Evolutionary conservation across 352 stramenopile species (phyloP).

Genomic region (Phytophthora podocarpi): DNA sequence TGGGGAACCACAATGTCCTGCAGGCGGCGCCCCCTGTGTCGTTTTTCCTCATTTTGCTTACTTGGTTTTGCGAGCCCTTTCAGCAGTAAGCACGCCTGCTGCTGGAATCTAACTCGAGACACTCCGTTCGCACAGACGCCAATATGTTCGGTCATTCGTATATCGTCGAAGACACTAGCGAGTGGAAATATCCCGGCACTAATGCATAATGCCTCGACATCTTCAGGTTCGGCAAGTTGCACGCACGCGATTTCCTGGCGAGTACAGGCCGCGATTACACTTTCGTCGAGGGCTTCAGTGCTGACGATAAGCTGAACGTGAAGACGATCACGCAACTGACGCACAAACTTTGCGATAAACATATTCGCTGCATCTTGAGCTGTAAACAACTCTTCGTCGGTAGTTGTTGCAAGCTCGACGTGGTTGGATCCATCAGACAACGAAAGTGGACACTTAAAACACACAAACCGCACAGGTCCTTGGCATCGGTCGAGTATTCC

Average conservation of each 20-base stretch:
- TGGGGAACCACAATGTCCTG: slow-evolving; percentile 45
- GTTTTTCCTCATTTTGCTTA: background rate
- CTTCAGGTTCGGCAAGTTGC: slow-evolving; percentile 57
- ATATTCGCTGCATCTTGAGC: slow-evolving; percentile 21
- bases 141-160: slow-evolving; percentile 37
- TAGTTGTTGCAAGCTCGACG: slow-evolving; percentile 32
- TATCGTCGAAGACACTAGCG: slow-evolving; percentile 57
- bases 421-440: slow-evolving; percentile 41
- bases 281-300: slow-evolving; percentile 48
- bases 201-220: slow-evolving; percentile 51
- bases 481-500: slow-evolving; percentile 19
- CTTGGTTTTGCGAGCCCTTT: slow-evolving; percentile 24
- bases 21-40: background rate
- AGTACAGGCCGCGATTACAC: slow-evolving; percentile 49
- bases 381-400: slow-evolving; percentile 34
- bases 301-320: slow-evolving; percentile 53
- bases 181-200: slow-evolving; percentile 45
- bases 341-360: slow-evolving; percentile 42
- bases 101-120: slow-evolving; percentile 40
- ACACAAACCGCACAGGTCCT: slow-evolving; percentile 41
- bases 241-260: slow-evolving; percentile 60
- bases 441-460: slow-evolving; percentile 44
- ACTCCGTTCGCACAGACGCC: slow-evolving; percentile 41
- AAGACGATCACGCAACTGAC: slow-evolving; percentile 17
- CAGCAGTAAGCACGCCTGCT: slow-evolving; percentile 47